Percentiles rank a stretch among this genome's conserved stretches.
These are phyloP conservation scores for Aspergillus persii DNA, from an alignment of 2,329 filamentous ascomycete species.

Conservation along the genomic window DNA sequence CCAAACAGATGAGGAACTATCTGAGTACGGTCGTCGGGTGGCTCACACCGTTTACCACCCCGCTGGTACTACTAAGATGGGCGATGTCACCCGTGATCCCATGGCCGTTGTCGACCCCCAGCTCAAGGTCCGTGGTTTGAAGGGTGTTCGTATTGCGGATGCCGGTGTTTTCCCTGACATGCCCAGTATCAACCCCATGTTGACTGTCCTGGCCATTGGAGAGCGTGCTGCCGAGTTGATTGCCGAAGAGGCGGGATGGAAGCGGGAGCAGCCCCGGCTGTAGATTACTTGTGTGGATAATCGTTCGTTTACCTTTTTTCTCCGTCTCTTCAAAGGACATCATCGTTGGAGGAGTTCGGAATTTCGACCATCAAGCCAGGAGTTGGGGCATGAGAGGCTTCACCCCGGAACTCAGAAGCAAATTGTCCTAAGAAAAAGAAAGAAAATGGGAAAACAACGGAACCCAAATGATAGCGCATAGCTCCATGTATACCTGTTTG, in stretches of 20 bases:
- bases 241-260: constrained; percentile 69
- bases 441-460: neutral
- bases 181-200: constrained; percentile 84
- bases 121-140: constrained; percentile 69
- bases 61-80: constrained; percentile 88
- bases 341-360: neutral
- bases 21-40: constrained; percentile 74
- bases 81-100: constrained; percentile 64
- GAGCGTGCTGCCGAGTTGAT: constrained; percentile 84
- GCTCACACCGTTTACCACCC: constrained; percentile 92
- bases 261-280: constrained; percentile 48
- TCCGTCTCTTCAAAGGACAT: constrained; percentile 3
- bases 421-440: neutral
- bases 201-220: constrained; percentile 79
- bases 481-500: neutral
- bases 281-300: constrained; percentile 8
- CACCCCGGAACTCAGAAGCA: neutral
- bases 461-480: neutral
- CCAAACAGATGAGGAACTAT: constrained; percentile 75
- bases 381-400: neutral
- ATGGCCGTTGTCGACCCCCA: constrained; percentile 77
- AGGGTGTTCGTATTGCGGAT: constrained; percentile 75
- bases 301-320: neutral
- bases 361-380: neutral
- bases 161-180: constrained; percentile 87